A percentile compares a stretch with the other conserved stretches of the same genome.
Evolutionary conservation across 306 rosid genomes (phyloP).

Genomic region (Cucurbita moschata): DNA sequence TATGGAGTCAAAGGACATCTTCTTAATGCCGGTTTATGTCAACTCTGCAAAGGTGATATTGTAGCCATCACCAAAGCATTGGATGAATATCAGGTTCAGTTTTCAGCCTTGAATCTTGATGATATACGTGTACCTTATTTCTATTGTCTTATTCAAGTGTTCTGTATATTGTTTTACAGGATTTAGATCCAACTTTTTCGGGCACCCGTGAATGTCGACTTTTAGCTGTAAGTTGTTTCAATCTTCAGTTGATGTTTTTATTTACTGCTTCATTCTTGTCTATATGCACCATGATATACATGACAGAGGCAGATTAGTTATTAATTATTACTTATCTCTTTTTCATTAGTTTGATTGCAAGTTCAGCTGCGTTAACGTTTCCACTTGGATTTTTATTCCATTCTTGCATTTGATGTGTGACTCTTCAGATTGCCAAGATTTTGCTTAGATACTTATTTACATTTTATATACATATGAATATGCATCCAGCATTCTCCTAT

Average conservation of each 20-base stretch:
- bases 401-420: not conserved
- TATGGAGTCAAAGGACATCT: conserved; percentile 97
- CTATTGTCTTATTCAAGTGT: not conserved
- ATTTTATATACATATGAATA: not conserved
- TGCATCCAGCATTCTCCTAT: not conserved
- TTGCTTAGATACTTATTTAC: not conserved
- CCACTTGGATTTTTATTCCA: not conserved
- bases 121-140: not conserved
- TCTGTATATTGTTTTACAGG: conserved; percentile 38
- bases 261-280: not conserved
- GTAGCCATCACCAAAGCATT: conserved; percentile 77
- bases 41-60: conserved; percentile 77
- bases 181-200: conserved; percentile 86
- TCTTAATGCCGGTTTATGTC: conserved; percentile 94
- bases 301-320: not conserved
- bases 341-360: not conserved
- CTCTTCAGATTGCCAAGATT: not conserved
- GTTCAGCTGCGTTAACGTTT: not conserved
- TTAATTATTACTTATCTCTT: not conserved
- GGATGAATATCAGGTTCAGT: conserved; percentile 63
- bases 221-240: conserved; percentile 40
- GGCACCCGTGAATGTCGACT: conserved; percentile 80
- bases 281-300: not conserved
- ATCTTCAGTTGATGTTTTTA: not conserved
- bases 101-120: conserved; percentile 11